A percentile compares a stretch with the other conserved stretches of the same genome.
These are phyloP conservation scores for Dendrocalamus sinicus DNA, from an alignment of 176 grass and related monocot genomes.

Conservation along the genomic window DNA sequence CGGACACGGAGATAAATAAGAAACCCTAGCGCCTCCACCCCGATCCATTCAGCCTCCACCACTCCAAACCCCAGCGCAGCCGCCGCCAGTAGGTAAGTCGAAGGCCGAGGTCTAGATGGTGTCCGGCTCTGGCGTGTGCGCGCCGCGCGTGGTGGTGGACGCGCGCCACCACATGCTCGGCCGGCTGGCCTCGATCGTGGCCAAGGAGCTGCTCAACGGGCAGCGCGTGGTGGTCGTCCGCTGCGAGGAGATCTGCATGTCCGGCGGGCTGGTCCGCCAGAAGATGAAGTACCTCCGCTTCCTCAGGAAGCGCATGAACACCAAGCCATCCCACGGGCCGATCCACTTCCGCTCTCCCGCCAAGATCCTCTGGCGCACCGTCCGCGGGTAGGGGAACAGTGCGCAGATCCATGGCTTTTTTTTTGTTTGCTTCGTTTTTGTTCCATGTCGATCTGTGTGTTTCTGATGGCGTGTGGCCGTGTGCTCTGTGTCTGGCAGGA, in stretches of 20 bases:
- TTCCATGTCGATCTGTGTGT: neutral
- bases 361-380: conserved; percentile 92
- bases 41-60: conserved; percentile 21
- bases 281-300: conserved; percentile 98
- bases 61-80: conserved; percentile 52
- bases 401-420: neutral
- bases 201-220: conserved; percentile 91
- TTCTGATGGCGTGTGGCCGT: neutral
- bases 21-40: conserved; percentile 23
- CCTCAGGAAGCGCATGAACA: conserved; percentile 97
- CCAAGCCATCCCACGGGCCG: conserved; percentile 90
- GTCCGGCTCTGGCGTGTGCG: conserved; percentile 79
- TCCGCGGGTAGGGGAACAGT: conserved; percentile 56
- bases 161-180: conserved; percentile 94
- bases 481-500: conserved; percentile 37
- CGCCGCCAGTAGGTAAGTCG: conserved; percentile 34
- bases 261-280: conserved; percentile 83
- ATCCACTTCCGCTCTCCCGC: conserved; percentile 87
- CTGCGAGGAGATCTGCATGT: conserved; percentile 95
- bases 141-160: conserved; percentile 71
- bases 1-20: conserved; percentile 35
- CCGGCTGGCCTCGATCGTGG: conserved; percentile 72
- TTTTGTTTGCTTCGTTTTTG: neutral
- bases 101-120: conserved; percentile 52
- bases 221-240: conserved; percentile 85